phyloP scores from a whole-genome alignment of 2,329 filamentous ascomycete species.

The Cladophialophora carrionii region DNA sequence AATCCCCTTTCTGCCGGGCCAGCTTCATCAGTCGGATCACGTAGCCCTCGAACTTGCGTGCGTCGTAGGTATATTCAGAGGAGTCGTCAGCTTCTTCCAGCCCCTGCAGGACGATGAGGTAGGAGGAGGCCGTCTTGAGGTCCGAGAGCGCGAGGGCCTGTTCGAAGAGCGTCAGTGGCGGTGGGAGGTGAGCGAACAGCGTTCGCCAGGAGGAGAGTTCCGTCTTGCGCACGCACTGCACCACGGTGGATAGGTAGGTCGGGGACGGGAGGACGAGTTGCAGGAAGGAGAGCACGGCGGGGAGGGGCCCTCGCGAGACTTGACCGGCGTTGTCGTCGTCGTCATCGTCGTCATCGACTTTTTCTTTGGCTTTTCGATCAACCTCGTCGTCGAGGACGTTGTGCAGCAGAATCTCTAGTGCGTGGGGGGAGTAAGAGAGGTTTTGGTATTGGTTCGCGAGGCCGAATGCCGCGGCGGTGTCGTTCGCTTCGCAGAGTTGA shows the following conservation, averaged over 20 bases:
- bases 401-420: slow-evolving; percentile 87
- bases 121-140: slow-evolving; percentile 93
- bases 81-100: slow-evolving; percentile 58
- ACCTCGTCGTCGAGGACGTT: slow-evolving; percentile 94
- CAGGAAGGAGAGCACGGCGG: slow-evolving; percentile 63
- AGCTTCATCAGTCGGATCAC: slow-evolving; percentile 78
- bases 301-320: slow-evolving; percentile 42
- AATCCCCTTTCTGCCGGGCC: slow-evolving; percentile 83
- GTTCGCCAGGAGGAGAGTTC: slow-evolving; percentile 95
- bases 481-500: slow-evolving; percentile 70
- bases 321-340: background rate
- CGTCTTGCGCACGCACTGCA: slow-evolving; percentile 96
- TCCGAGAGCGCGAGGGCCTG: slow-evolving; percentile 82
- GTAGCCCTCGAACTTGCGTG: slow-evolving; percentile 46
- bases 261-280: slow-evolving; percentile 69
- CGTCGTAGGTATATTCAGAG: slow-evolving; percentile 35
- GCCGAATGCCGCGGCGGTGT: slow-evolving; percentile 77
- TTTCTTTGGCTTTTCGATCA: slow-evolving; percentile 55
- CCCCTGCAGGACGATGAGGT: slow-evolving; percentile 91
- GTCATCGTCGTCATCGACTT: slow-evolving; percentile 39
- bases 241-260: slow-evolving; percentile 88
- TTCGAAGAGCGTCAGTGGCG: slow-evolving; percentile 89
- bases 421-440: slow-evolving; percentile 89
- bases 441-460: slow-evolving; percentile 83
- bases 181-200: slow-evolving; percentile 86